Conservation (phyloP, 2,329 filamentous ascomycete genomes). For the Alternaria consortialis region DNA sequence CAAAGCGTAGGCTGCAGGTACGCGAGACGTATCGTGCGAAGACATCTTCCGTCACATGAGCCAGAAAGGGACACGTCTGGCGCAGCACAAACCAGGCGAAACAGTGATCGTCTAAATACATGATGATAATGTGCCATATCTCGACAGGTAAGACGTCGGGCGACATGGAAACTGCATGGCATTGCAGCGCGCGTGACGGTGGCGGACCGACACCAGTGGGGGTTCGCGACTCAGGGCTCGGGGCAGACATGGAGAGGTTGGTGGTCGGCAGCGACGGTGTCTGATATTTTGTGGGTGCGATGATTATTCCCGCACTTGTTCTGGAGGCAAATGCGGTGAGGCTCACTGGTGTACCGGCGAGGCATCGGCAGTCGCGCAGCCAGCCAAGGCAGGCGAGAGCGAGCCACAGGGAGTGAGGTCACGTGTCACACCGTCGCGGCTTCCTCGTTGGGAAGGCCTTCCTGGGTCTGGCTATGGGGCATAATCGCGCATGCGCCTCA, state of each 20-base stretch:
- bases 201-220: slow-evolving; percentile 22
- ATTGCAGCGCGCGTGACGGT: slow-evolving; percentile 4
- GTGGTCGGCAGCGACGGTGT: slow-evolving; percentile 13
- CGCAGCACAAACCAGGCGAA: slow-evolving; percentile 34
- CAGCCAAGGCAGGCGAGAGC: slow-evolving; percentile 2
- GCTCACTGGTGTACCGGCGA: slow-evolving; percentile 26
- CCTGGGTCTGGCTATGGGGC: slow-evolving; percentile 11
- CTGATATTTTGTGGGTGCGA: slow-evolving; percentile 13
- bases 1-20: slow-evolving; percentile 29
- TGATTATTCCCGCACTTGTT: slow-evolving; percentile 22
- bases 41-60: slow-evolving; percentile 25
- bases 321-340: slow-evolving; percentile 16
- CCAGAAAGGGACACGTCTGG: slow-evolving; percentile 24
- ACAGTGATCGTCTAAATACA: slow-evolving; percentile 25
- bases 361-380: slow-evolving; percentile 26
- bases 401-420: background rate
- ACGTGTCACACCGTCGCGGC: slow-evolving; percentile 6
- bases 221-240: slow-evolving; percentile 16
- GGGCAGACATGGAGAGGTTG: slow-evolving; percentile 16
- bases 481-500: slow-evolving; percentile 8
- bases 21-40: slow-evolving; percentile 25
- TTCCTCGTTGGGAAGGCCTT: slow-evolving; percentile 19
- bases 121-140: slow-evolving; percentile 27
- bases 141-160: slow-evolving; percentile 24
- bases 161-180: slow-evolving; percentile 15